Base-by-base conservation (phyloP, 768 basidiomycete genomes). In the Psilocybe subaeruginosa region DNA sequence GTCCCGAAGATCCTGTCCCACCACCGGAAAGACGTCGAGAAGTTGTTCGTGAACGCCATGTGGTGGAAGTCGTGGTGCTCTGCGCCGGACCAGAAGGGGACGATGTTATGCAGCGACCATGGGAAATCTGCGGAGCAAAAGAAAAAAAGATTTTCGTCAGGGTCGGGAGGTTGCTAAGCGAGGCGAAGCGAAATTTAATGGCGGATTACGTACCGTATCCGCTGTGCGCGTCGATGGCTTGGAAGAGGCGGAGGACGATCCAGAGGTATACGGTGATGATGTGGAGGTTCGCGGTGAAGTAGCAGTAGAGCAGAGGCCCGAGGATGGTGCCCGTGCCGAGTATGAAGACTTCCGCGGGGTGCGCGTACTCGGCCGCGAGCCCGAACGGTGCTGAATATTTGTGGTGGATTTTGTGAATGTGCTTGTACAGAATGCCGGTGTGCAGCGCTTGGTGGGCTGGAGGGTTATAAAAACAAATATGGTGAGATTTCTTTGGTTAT, bases 41-140 rank as follows among this genome's bases (percentile, higher is more conserved):
- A 97, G 81, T 96, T 96, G 81, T 95, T 95, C 53, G 86, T 87
- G 81, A 95, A 97, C 3, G 92, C 89, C 92, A 95, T 92, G 78
- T 99, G 97, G 76, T 99, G 97, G 86, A 95, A 98, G 72, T 98
- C 96, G 73, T 97, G 96, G 77, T 97, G 94, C 69, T 98, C 97
- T 0, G 95, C 95, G 41, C 97, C 96, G 6, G 92, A 91, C 96
- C 96, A 99, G 84, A 99, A 92, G 2, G 95, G 95, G 33, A 99
- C 61, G 66, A 94, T 87, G 79, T 96, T 87, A 66, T 94, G 90
- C 58, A 99, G 81, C 4, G 93, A 96, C 96, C 95, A 99, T 0
- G 97, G 97, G 85, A 99, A 99, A 74, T 99, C 93, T 91, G 47
- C 8, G 51, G 6, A 41, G 23, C 2, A 23, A 23, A 23, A n/a